These are phyloP conservation scores for Avena eriantha DNA, from an alignment of 176 grass and related monocot genomes.

Conservation along the genomic window DNA sequence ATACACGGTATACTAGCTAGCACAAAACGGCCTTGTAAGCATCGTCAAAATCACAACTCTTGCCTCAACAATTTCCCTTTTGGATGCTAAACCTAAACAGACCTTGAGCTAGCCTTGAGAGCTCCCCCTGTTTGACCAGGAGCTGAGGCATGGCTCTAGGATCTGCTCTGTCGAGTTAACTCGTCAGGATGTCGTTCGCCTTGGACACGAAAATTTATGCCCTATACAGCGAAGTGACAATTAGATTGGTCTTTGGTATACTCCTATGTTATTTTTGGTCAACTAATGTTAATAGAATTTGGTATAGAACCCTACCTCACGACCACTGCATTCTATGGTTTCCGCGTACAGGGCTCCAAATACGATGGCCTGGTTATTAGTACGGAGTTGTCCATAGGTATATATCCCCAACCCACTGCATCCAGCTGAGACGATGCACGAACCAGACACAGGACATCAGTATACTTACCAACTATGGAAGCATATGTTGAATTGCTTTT, in stretches of 20 bases:
- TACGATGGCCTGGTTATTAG: conserved; percentile 60
- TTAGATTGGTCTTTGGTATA: neutral
- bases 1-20: neutral
- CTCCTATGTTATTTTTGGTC: conserved; percentile 22
- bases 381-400: neutral
- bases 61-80: conserved; percentile 1
- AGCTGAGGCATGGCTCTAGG: neutral
- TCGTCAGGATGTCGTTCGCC: neutral
- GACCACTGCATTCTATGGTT: conserved; percentile 42
- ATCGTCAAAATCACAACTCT: conserved; percentile 31
- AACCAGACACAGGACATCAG: too few relatives aligned
- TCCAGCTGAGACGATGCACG: too few relatives aligned
- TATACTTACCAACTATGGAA: too few relatives aligned
- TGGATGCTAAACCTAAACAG: conserved; percentile 16
- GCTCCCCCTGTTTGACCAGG: neutral
- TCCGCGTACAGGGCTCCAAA: conserved; percentile 81
- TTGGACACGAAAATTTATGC: neutral
- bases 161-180: conserved; percentile 26
- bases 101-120: conserved; percentile 21
- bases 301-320: neutral
- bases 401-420: conserved; percentile 46
- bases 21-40: neutral
- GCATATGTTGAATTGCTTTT: too few relatives aligned
- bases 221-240: neutral
- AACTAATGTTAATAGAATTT: conserved; percentile 35